Evolutionary conservation across 768 basidiomycete genomes (phyloP), one percentile per base, ranked within the genome.

Genomic region (Naganishia onofrii): DNA sequence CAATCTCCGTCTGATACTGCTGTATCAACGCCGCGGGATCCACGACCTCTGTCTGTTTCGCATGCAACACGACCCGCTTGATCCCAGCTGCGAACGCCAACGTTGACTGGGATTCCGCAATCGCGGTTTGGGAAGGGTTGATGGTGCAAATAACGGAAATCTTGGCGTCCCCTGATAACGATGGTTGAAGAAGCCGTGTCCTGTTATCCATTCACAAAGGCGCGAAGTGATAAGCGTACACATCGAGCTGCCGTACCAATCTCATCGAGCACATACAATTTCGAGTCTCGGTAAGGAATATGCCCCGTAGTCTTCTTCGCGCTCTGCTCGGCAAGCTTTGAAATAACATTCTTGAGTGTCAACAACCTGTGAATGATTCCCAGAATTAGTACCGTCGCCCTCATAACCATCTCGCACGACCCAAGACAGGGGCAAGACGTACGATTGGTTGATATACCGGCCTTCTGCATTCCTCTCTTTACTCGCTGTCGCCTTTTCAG

Each of bases 121-220:
- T 84, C 21, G 93, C 93, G 56, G 83, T 81, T 1, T 84, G 79
- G 60, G 93, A 91, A 0, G 95, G 93, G 76, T 94, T 95, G 78
- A 98, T 86, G 0, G 95, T 98, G 80, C 94, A 96, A 65, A 98
- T 89, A 19, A 99, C 94, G 51, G 91, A 93, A 66, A 99, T 94
- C 9, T 93, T 88, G 26, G 95, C 94, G 78, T 98, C 92, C 0
- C 95, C 95, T 0, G 93, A 90, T 0, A 99, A 84, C 0, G 93
- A 97, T 0, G 95, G 93, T 80, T 97, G 94, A 7, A 98, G 86
- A 80, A 98, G 87, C 28, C 93, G 88, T 19, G 93, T 96, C 3
- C 78, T 79, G 51, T 17, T 12, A 28, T 8, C 6, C 13, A 53
- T 32, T n/a, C n/a, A n/a, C n/a, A 68, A 60, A 73, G 21, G 55